Evolutionary conservation across 2,329 filamentous ascomycete species (phyloP).

Genomic region (Phialocephala sp.): DNA sequence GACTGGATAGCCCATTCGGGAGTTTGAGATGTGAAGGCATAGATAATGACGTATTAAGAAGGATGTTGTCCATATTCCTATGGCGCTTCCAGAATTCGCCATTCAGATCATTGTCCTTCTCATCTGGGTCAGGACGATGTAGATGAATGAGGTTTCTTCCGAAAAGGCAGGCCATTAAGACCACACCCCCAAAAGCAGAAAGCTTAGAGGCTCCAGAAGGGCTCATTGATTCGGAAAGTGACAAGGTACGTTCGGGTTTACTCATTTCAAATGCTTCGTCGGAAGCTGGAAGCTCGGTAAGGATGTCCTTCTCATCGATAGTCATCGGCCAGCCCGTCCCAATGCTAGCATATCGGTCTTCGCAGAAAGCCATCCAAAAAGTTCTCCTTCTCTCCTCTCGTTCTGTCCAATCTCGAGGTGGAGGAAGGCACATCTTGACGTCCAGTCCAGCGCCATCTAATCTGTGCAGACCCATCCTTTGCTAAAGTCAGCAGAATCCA

Average conservation of each 20-base stretch:
- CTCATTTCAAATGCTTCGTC: conserved; percentile 87
- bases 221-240: conserved; percentile 71
- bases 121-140: conserved; percentile 81
- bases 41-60: conserved; percentile 84
- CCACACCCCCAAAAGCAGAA: conserved; percentile 78
- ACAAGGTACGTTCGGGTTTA: conserved; percentile 72
- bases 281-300: conserved; percentile 81
- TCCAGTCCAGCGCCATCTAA: conserved; percentile 83
- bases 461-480: conserved; percentile 90
- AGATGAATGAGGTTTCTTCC: conserved; percentile 90
- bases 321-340: conserved; percentile 98
- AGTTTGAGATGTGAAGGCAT: conserved; percentile 83
- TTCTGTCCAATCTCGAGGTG: conserved; percentile 92
- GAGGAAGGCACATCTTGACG: conserved; percentile 88
- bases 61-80: conserved; percentile 83
- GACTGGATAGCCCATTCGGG: conserved; percentile 73
- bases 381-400: conserved; percentile 88
- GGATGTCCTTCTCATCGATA: conserved; percentile 88
- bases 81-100: conserved; percentile 97
- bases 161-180: conserved; percentile 87
- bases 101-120: conserved; percentile 85
- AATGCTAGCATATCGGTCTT: conserved; percentile 92
- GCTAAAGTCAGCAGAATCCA: conserved; percentile 47
- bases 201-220: conserved; percentile 75
- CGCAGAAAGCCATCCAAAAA: conserved; percentile 92